A percentile compares a stretch with the other conserved stretches of the same genome.
These are phyloP conservation scores for Saraca asoca DNA, from an alignment of 331 rosid species.

Conservation along the genomic window DNA sequence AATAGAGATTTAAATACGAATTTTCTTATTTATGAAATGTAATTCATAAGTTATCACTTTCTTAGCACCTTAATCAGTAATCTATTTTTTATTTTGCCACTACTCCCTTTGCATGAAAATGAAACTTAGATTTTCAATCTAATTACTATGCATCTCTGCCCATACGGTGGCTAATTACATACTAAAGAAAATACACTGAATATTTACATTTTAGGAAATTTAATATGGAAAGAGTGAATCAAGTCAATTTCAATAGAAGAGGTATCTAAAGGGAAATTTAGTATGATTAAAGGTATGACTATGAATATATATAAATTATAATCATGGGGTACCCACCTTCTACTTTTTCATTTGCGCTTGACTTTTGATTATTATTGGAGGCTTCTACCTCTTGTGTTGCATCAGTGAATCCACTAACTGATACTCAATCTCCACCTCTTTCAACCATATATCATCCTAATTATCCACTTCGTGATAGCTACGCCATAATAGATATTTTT, in stretches of 20 bases:
- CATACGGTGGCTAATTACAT: background rate
- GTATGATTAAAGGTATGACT: constrained; percentile 31
- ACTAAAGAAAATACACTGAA: no score
- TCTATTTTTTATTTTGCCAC: no score
- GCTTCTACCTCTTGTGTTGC: constrained; percentile 33
- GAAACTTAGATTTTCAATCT: no score
- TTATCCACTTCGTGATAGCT: constrained; percentile 44
- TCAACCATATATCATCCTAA: constrained; percentile 38
- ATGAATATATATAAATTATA: constrained; percentile 29
- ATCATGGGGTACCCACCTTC: constrained; percentile 41
- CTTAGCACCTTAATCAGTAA: no score
- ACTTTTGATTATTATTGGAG: constrained; percentile 52
- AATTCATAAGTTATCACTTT: no score
- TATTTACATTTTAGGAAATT: constrained; percentile 15
- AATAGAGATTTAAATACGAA: no score
- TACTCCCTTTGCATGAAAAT: no score
- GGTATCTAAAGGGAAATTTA: constrained; percentile 25
- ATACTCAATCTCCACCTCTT: constrained; percentile 48
- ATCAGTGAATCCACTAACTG: constrained; percentile 56
- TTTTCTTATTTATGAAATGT: no score
- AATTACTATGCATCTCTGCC: no score
- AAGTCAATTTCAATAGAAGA: constrained; percentile 24
- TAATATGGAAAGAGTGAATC: constrained; percentile 37
- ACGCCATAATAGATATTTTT: constrained; percentile 30
- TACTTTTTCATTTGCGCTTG: constrained; percentile 44